Conservation (phyloP, 2,329 filamentous ascomycete species). For the Pseudogymnoascus sp. region DNA sequence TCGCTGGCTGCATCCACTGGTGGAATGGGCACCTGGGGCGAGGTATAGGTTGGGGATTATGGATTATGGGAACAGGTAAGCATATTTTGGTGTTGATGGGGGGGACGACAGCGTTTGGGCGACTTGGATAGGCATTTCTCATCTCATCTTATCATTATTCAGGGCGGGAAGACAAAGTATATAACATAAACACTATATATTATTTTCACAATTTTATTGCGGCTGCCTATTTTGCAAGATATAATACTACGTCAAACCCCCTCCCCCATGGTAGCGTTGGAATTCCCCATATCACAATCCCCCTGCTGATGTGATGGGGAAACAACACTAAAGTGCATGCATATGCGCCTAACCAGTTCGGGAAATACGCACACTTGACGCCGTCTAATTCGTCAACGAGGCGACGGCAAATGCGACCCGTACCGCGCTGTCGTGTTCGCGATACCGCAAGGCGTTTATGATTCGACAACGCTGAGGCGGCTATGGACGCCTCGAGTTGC, state of each 20-base stretch:
- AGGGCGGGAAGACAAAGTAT: not conserved
- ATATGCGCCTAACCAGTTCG: not conserved
- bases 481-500: not conserved
- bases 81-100: slow-evolving; percentile 5
- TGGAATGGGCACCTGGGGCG: slow-evolving; percentile 70
- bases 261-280: not conserved
- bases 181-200: not conserved
- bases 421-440: not conserved
- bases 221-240: not conserved
- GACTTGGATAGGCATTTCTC: slow-evolving; percentile 5
- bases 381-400: slow-evolving; percentile 3
- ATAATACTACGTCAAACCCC: not conserved
- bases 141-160: not conserved
- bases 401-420: slow-evolving; percentile 1
- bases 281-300: not conserved
- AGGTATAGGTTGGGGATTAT: slow-evolving; percentile 40
- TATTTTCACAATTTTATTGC: not conserved
- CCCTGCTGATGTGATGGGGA: slow-evolving; percentile 2
- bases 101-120: not conserved
- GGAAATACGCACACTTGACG: not conserved
- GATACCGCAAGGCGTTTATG: not conserved
- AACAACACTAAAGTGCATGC: slow-evolving; percentile 6
- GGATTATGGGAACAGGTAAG: not conserved
- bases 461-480: slow-evolving; percentile 7
- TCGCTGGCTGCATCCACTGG: slow-evolving; percentile 59